Evolutionary conservation across 208 protist species (phyloP).

Genomic region (Phytomonas sp.): DNA sequence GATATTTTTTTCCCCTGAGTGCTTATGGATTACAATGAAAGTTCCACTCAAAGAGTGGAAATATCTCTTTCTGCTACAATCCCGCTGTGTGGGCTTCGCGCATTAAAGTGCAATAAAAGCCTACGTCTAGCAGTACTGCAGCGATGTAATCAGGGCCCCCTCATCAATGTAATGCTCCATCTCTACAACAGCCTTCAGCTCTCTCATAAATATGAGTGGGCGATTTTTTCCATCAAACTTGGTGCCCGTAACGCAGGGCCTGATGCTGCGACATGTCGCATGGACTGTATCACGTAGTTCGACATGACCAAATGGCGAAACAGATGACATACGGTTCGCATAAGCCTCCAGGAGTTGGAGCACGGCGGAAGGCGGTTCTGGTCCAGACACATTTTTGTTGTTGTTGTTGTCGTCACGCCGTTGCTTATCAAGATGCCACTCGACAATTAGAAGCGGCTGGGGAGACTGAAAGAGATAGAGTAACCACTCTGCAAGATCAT

Average conservation of each 20-base stretch:
- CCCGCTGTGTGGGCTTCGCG: neutral
- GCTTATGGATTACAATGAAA: neutral
- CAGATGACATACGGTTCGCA: conserved; percentile 17
- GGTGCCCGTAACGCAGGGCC: conserved; percentile 16
- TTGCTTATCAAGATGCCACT: conserved; percentile 32
- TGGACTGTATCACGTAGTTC: conserved; percentile 6
- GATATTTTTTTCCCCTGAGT: neutral
- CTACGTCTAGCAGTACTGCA: conserved; percentile 26
- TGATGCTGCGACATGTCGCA: conserved; percentile 8
- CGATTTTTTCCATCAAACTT: conserved; percentile 38
- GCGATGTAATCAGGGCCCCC: conserved; percentile 27
- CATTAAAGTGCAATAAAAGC: neutral
- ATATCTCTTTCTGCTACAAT: neutral
- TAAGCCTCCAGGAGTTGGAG: conserved; percentile 33
- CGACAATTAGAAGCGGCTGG: conserved; percentile 32
- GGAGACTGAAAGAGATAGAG: conserved; percentile 35
- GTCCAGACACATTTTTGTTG: conserved; percentile 11
- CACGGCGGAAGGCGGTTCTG: conserved; percentile 11
- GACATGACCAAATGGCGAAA: conserved; percentile 1
- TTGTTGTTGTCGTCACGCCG: neutral
- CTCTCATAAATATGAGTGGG: conserved; percentile 34
- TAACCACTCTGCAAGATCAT: conserved; percentile 42
- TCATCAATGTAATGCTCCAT: conserved; percentile 27
- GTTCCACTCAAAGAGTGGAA: neutral
- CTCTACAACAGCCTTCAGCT: conserved; percentile 35